Evolutionary conservation across 768 basidiomycete species (phyloP), one percentile per base, ranked within the genome.

Genomic region (Lactarius pseudohatsudake): DNA sequence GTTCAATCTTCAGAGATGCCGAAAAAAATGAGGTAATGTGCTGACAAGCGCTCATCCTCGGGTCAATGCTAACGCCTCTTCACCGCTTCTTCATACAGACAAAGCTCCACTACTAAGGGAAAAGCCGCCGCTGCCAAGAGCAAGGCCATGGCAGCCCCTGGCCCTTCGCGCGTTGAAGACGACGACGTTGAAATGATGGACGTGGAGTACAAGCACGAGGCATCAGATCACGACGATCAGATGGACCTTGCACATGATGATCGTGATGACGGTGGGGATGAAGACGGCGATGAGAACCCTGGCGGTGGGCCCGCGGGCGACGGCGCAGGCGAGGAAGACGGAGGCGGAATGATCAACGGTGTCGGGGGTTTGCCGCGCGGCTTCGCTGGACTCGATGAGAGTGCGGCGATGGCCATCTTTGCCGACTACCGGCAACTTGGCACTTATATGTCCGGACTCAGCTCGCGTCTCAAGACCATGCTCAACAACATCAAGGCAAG

Each of bases 401-500:
- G 85, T 6, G 82, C 87, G 0, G 89, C 90, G 38, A 81, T 92
- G 81, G 87, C 89, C 66, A 90, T 93, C 72, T 91, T 90, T 72
- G 90, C 91, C 71, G 91, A 92, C 77, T 95, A 91, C 78, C 87
- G 92, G 59, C 88, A 91, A 69, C 84, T 93, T 74, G 92, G 92
- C 59, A 91, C 91, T n/a, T 93, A 93, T 78, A 94, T 98, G 91
- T 84, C 92, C 72, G 91, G 91, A 34, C 85, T 96, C 57, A 89
- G 90, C 28, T 86, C 85, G 34, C 90, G 96, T 57, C 86, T 98
- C 76, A 96, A 95, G 83, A 88, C 86, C 7, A 90, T 96, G 85
- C 81, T 97, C 67, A 89, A 84, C 76, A 92, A 92, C 76, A 92
- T 96, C 85, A 91, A 91, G 77, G 74, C 85, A 28, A 87, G 88